Evolutionary conservation across 352 stramenopile genomes (phyloP).

Genomic region (Phytophthora idaei): DNA sequence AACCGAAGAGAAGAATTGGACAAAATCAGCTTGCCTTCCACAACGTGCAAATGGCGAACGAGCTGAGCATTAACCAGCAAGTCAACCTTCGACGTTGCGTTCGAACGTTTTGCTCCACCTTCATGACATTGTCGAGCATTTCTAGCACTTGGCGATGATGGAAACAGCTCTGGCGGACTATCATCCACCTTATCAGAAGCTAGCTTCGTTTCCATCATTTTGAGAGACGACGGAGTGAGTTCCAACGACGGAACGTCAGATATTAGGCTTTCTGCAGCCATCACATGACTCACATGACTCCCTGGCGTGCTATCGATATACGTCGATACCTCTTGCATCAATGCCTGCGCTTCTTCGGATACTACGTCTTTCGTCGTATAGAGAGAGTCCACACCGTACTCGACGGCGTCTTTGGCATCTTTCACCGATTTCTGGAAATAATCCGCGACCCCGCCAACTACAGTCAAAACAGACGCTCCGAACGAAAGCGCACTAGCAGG

Average conservation of each 20-base stretch:
- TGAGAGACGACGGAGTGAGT: constrained; percentile 31
- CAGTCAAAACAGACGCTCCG: constrained; percentile 64
- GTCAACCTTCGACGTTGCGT: constrained; percentile 30
- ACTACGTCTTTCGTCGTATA: constrained; percentile 75
- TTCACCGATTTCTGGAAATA: constrained; percentile 77
- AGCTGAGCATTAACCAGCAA: constrained; percentile 66
- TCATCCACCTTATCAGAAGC: constrained; percentile 19
- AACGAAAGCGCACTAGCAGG: constrained; percentile 56
- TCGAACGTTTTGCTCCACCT: constrained; percentile 15
- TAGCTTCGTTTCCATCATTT: constrained; percentile 38
- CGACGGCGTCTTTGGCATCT: constrained; percentile 74
- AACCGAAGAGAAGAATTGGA: constrained; percentile 65
- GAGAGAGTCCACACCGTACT: constrained; percentile 74
- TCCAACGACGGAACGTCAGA: constrained; percentile 17
- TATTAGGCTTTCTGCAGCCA: constrained; percentile 10
- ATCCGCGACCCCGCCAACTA: constrained; percentile 69
- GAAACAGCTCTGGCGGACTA: constrained; percentile 25
- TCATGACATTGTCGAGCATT: constrained; percentile 13
- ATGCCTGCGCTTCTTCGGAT: constrained; percentile 65
- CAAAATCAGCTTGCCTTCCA: constrained; percentile 67
- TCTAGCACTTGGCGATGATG: constrained; percentile 17
- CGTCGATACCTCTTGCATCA: constrained; percentile 67
- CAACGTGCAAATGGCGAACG: constrained; percentile 77
- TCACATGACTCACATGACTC: constrained; percentile 4
- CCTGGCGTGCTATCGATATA: constrained; percentile 48